Base-by-base conservation (phyloP, 2,329 filamentous ascomycete species). In the Aspergillus pseudoglaucus region DNA sequence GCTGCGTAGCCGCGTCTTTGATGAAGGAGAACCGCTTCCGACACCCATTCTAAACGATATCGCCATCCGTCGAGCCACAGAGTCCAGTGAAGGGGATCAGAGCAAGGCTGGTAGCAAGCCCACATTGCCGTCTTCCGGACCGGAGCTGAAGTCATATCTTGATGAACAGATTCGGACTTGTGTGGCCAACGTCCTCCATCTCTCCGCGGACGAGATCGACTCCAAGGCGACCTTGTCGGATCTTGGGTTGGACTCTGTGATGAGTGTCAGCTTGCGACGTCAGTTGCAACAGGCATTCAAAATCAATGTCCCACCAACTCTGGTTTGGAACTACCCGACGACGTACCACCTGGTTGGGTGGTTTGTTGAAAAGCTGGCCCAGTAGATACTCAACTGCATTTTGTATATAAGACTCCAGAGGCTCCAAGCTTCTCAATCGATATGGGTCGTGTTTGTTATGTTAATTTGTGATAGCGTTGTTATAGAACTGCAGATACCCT, bases 291-390 rank as follows among this genome's bases (percentile, higher is more conserved):
- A 56, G 32, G 52, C 52, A 3, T 51, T 72, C 23, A 56, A 59
- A 12, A 47, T 71, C 6, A 67, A 63, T 42, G 61, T 71, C 15
- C 67, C 68, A 15, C 69, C 66, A 6, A 73, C 69, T 3, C 52
- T 74, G 45, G 64, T 61, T 1, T 74, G 71, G 71, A 69, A 58
- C 44, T 59, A 65, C 50, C 71, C 70, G 2, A 72, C 71, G n/a
- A 62, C 71, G 1, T 53, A 47, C 3, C 64, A 67, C 53, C 46
- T 73, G 39, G 62, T 67, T 1, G 56, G 56, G n/a, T 71, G 66
- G 66, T 69, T 69, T 46, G 53, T 49, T 14, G 56, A 52, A 18
- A 47, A 47, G 59, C 44, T 47, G 22, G 23, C 33, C 27, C 23
- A 32, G 22, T 18, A 40, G 6, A 37, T 30, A 30, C 25, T 4